Evolutionary conservation across 345 rosid species (phyloP).

Genomic region (Eucalyptus sp.): DNA sequence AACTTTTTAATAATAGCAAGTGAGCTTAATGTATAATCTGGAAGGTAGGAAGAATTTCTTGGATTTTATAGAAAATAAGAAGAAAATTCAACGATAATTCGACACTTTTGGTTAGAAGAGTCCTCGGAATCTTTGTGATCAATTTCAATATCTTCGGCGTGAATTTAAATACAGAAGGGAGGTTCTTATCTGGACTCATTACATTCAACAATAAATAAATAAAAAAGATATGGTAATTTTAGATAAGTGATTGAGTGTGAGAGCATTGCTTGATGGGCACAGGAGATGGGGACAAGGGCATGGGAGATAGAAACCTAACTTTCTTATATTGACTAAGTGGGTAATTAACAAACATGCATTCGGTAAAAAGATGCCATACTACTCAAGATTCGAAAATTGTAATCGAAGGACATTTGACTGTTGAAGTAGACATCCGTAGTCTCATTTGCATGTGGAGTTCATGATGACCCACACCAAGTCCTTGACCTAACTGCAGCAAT

Average conservation of each 20-base stretch:
- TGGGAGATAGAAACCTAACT: neutral
- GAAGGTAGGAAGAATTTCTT: neutral
- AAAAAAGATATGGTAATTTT: neutral
- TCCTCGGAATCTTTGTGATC: neutral
- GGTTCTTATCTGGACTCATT: neutral
- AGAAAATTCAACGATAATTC: neutral
- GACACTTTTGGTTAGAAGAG: neutral
- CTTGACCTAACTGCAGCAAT: neutral
- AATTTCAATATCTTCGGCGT: neutral
- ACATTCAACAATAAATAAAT: neutral
- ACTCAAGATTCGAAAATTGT: neutral
- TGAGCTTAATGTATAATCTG: neutral
- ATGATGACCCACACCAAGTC: neutral
- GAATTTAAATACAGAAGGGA: neutral
- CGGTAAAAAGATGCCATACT: neutral
- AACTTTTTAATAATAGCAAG: neutral
- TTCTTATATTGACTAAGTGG: neutral
- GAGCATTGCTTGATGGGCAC: neutral
- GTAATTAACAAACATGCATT: neutral
- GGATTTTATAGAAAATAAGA: neutral
- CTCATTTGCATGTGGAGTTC: neutral
- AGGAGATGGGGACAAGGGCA: neutral
- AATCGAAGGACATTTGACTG: neutral
- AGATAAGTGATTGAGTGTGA: neutral
- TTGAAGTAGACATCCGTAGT: neutral